Evolutionary conservation across 2,329 filamentous ascomycete genomes (phyloP), one percentile per base, ranked within the genome.

Genomic region (Leptographium procerum): DNA sequence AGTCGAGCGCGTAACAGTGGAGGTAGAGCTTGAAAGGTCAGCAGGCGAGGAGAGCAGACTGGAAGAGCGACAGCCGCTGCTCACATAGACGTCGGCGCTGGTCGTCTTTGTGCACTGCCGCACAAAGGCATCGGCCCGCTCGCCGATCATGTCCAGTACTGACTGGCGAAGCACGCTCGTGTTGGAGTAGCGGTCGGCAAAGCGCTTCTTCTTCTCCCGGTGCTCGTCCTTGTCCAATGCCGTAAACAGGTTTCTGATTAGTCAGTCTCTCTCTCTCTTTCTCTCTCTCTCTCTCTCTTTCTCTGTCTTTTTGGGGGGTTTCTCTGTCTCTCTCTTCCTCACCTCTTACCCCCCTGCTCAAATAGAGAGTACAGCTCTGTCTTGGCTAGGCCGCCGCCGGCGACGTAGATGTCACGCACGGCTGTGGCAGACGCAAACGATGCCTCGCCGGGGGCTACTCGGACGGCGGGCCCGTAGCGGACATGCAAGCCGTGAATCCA

Each of bases 1-100:
- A 61, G 57, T 61, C 59, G 14, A 59, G 59, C 1, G 59, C 59
- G 26, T 59, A 61, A 55, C 59, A 61, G 51, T 59, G 57, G 22
- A 61, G 59, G 19, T 48, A 48, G 29, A 53, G 52, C 58, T n/a
- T 59, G 36, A 2, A 14, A 10, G 2, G 33, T 52, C 14, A 51
- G 57, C 4, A 33, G 24, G 13, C 19, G n/a, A 11, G 9, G n/a
- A 14, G 8, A 2, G 4, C 16, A 55, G 9, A 24, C 4, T 22
- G 13, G 2, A n/a, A n/a, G n/a, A n/a, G n/a, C n/a, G n/a, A n/a
- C n/a, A n/a, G 22, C 10, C 14, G 7, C 8, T 14, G 24, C 58
- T n/a, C n/a, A 59, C 58, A 19, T 59, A 61, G 14, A 61, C 48
- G 19, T 61, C 59, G 3, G 45, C 55, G 28, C 54, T 56, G 19